Evolutionary conservation across 1,284 basidiomycete species (phyloP).

Genomic region (Butyriboletus appendiculatus): DNA sequence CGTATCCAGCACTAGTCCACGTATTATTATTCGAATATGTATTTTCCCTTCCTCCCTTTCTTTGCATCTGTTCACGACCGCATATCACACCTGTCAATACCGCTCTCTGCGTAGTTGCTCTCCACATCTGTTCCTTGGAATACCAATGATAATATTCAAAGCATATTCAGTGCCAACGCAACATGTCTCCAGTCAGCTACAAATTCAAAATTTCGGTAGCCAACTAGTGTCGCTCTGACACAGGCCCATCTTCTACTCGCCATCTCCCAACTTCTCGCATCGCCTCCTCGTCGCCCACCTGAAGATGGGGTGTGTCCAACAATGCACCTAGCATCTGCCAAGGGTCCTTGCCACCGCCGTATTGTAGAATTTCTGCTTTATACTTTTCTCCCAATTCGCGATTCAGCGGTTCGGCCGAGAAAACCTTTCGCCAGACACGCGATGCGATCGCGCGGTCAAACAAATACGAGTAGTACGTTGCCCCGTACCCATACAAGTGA

Average conservation of each 20-base stretch:
- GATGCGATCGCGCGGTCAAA: conserved; percentile 96
- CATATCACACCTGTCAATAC: neutral
- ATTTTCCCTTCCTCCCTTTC: neutral
- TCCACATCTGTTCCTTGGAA: neutral
- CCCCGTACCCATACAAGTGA: conserved; percentile 95
- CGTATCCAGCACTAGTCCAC: neutral
- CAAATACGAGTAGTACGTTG: conserved; percentile 97
- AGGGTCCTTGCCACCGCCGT: conserved; percentile 90
- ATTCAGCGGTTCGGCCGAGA: conserved; percentile 63
- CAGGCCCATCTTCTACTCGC: conserved; percentile 74
- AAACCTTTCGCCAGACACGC: conserved; percentile 82
- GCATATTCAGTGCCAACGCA: neutral
- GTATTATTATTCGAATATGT: conserved; percentile 26
- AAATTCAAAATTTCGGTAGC: neutral
- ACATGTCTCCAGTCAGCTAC: neutral
- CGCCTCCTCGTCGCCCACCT: conserved; percentile 72
- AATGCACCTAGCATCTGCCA: conserved; percentile 91
- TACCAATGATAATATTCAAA: neutral
- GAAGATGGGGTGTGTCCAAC: conserved; percentile 63
- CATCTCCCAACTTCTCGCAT: conserved; percentile 91
- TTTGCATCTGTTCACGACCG: neutral
- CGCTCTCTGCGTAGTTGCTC: neutral
- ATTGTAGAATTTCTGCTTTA: conserved; percentile 74
- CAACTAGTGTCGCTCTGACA: conserved; percentile 48
- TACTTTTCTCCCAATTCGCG: conserved; percentile 75